Conservation (phyloP, 164 flowering plant genomes). For the Nelumbo lutea region DNA sequence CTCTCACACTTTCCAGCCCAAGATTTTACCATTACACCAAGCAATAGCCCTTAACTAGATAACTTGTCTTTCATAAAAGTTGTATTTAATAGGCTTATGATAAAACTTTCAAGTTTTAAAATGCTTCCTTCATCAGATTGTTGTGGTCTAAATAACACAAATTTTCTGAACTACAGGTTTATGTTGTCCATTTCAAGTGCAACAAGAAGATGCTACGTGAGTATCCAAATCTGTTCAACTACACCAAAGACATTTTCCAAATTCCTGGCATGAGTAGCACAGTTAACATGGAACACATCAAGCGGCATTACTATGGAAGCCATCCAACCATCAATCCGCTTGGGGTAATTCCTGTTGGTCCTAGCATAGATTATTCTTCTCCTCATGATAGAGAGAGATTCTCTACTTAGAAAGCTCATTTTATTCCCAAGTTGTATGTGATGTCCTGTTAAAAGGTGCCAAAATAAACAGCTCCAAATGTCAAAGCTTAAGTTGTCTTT, state of each 20-base stretch:
- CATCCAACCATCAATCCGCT: constrained; percentile 84
- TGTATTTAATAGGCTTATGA: background rate
- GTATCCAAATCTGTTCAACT: constrained; percentile 81
- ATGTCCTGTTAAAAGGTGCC: too few species aligned
- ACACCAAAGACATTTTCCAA: constrained; percentile 84
- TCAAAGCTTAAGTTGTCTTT: background rate
- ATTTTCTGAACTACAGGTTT: constrained; percentile 48
- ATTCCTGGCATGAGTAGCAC: constrained; percentile 72
- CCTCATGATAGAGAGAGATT: constrained; percentile 77
- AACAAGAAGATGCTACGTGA: constrained; percentile 80
- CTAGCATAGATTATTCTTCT: constrained; percentile 54
- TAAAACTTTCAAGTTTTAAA: background rate
- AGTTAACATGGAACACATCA: constrained; percentile 88
- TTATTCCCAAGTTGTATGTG: too few species aligned
- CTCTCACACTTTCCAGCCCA: too few species aligned
- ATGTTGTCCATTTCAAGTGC: constrained; percentile 96
- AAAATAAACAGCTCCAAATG: background rate
- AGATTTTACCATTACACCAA: too few species aligned
- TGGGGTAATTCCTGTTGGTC: constrained; percentile 76
- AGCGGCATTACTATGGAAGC: constrained; percentile 87
- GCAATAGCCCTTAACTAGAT: too few species aligned
- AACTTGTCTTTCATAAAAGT: too few species aligned
- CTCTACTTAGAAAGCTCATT: constrained; percentile 19
- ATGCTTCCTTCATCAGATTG: background rate
- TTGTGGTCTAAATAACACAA: background rate